Conservation (phyloP, 257 asterid genomes). For the Scutellaria galericulata region DNA sequence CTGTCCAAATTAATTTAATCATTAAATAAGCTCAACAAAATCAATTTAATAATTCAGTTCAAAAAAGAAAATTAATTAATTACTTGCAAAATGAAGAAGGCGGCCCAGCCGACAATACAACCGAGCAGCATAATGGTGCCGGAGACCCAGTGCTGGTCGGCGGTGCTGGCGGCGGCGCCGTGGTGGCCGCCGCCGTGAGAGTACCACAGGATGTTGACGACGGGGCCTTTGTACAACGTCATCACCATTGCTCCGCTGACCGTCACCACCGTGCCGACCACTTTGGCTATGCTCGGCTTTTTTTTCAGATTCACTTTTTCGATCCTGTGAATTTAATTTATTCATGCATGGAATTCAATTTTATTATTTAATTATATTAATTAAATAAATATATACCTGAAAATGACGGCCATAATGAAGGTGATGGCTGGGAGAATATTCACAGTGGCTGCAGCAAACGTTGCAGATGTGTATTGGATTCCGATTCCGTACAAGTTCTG, state of each 20-base stretch:
- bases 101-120: slow-evolving; percentile 85
- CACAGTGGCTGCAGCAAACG: slow-evolving; percentile 84
- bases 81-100: slow-evolving; percentile 87
- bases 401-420: slow-evolving; percentile 76
- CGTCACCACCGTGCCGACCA: slow-evolving; percentile 71
- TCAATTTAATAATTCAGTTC: background rate
- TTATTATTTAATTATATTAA: background rate
- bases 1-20: slow-evolving; percentile 37
- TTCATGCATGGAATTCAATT: background rate
- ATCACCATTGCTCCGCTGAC: slow-evolving; percentile 77
- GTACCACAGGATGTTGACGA: slow-evolving; percentile 53
- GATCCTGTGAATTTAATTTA: slow-evolving; percentile 42
- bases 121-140: slow-evolving; percentile 70
- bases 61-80: background rate
- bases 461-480: slow-evolving; percentile 82
- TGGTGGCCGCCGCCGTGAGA: slow-evolving; percentile 45
- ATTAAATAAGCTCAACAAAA: too few species aligned
- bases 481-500: slow-evolving; percentile 85
- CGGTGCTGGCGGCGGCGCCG: slow-evolving; percentile 27
- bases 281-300: slow-evolving; percentile 61
- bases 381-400: slow-evolving; percentile 58
- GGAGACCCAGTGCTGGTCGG: slow-evolving; percentile 70
- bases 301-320: slow-evolving; percentile 66
- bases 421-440: slow-evolving; percentile 93
- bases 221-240: slow-evolving; percentile 84